These are phyloP conservation scores for Heterococcus sp. DNA, from an alignment of 108 stramenopile species.

Conservation along the genomic window DNA sequence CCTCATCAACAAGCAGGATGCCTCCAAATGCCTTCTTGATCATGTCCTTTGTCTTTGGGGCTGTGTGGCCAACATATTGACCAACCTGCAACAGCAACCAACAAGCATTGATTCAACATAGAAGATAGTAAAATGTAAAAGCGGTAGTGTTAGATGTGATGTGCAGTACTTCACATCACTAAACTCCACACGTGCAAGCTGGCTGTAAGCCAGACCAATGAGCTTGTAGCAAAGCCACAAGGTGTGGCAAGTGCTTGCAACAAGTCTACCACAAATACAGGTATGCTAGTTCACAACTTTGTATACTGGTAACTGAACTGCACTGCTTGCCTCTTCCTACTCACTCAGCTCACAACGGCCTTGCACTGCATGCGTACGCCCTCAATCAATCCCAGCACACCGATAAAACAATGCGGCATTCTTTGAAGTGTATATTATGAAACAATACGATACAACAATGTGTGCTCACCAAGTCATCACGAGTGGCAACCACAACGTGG, in stretches of 20 bases:
- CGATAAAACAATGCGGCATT: neutral
- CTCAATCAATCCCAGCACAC: neutral
- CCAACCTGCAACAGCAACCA: constrained; percentile 47
- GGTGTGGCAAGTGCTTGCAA: neutral
- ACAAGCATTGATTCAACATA: neutral
- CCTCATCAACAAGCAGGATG: constrained; percentile 94
- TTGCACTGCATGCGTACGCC: neutral
- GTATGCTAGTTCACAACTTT: neutral
- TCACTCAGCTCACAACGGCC: no score
- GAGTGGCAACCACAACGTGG: constrained; percentile 93
- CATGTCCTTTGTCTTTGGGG: constrained; percentile 98
- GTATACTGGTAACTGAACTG: neutral
- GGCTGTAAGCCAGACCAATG: neutral
- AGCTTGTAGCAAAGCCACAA: neutral
- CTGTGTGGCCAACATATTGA: constrained; percentile 98
- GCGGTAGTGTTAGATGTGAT: neutral
- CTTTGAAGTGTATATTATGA: neutral
- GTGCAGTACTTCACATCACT: neutral
- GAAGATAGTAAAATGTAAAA: neutral
- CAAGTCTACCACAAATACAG: neutral
- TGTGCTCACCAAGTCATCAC: constrained; percentile 78
- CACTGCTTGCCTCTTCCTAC: no score
- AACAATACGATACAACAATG: neutral
- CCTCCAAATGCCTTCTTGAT: constrained; percentile 92
- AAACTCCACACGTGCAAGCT: neutral